Conservation (phyloP, 148 eudicot genomes). For the Arbutus unedo region DNA sequence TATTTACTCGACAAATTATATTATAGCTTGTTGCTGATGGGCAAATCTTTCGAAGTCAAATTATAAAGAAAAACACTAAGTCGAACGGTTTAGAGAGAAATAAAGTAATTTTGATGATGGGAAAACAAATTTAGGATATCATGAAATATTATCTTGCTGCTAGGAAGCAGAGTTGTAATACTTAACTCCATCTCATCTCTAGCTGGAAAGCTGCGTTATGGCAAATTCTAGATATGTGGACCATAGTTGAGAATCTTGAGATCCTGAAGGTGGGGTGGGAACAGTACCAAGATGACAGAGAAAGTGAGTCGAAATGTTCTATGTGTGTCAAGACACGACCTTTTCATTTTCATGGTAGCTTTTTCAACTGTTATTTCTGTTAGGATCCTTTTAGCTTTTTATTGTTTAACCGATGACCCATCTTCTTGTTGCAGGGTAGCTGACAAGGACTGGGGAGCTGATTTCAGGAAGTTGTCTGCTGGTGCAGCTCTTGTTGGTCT, state of each 20-base stretch:
- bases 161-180: neutral
- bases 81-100: neutral
- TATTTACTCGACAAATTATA: neutral
- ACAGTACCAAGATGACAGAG: neutral
- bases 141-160: neutral
- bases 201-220: neutral
- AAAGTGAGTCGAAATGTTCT: neutral
- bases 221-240: neutral
- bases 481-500: constrained; percentile 99
- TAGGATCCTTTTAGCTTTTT: neutral
- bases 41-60: neutral
- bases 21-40: neutral
- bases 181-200: neutral
- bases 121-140: constrained; percentile 5
- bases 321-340: neutral
- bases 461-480: constrained; percentile 90
- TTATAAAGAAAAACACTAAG: constrained; percentile 2
- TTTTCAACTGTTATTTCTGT: constrained; percentile 3
- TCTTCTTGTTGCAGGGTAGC: constrained; percentile 65
- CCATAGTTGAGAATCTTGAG: neutral
- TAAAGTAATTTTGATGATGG: neutral
- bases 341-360: neutral
- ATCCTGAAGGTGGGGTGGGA: constrained; percentile 6
- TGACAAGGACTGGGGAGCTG: constrained; percentile 99
- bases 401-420: neutral